phyloP scores from a whole-genome alignment of 2,329 filamentous ascomycete genomes.

The Grosmannia clavigera region DNA sequence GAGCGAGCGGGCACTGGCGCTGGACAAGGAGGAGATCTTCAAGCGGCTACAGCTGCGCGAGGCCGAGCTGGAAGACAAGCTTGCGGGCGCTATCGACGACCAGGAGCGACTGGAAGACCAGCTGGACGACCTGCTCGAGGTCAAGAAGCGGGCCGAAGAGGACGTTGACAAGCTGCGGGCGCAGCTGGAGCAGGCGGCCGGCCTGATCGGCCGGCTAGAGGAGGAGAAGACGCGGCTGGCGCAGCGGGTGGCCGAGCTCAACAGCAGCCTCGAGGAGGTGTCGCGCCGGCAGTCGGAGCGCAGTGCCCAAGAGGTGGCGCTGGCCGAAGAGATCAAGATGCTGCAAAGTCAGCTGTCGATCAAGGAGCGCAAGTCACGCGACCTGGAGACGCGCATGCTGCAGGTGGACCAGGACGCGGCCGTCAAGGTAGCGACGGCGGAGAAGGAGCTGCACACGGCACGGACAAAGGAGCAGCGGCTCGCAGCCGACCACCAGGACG shows the following conservation, averaged over 20 bases:
- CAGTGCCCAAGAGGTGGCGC: conserved; percentile 60
- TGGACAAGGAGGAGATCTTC: conserved; percentile 99
- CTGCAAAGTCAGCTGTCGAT: conserved; percentile 79
- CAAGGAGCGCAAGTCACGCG: conserved; percentile 81
- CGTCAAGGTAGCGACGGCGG: conserved; percentile 63
- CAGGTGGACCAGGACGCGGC: conserved; percentile 83
- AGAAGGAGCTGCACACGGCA: conserved; percentile 65
- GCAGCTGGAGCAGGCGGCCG: conserved; percentile 84
- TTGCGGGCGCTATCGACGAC: conserved; percentile 83
- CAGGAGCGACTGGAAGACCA: conserved; percentile 91
- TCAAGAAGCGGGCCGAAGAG: conserved; percentile 79
- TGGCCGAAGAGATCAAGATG: conserved; percentile 80
- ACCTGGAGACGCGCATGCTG: conserved; percentile 73
- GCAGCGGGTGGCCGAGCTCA: conserved; percentile 54
- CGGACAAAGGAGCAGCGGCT: conserved; percentile 67
- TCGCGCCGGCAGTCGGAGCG: conserved; percentile 59
- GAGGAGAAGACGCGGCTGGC: conserved; percentile 70
- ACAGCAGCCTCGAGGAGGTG: conserved; percentile 58
- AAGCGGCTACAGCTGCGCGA: conserved; percentile 90
- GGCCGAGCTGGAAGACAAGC: conserved; percentile 80
- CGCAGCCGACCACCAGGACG: conserved; percentile 64
- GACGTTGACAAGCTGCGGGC: conserved; percentile 66
- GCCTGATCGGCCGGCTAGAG: conserved; percentile 76
- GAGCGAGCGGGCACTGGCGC: conserved; percentile 83
- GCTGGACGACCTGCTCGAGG: conserved; percentile 74